Evolutionary conservation across 768 basidiomycete genomes (phyloP).

Genomic region (Lentinus tigrinus): DNA sequence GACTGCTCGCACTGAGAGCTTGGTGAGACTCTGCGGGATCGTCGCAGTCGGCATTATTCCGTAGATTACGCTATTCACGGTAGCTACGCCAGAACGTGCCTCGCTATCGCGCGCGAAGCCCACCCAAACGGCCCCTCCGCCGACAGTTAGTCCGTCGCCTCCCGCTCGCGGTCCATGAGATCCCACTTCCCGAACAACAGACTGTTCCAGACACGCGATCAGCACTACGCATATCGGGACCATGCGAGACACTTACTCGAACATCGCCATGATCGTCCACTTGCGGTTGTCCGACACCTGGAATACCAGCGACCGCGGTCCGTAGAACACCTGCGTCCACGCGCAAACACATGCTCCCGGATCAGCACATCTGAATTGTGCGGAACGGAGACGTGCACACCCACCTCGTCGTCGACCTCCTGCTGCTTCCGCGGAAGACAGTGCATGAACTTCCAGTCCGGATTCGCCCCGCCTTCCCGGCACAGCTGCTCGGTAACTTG

Average conservation of each 20-base stretch:
- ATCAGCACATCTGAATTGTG: slow-evolving; percentile 3
- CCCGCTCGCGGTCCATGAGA: slow-evolving; percentile 5
- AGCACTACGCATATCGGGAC: slow-evolving; percentile 6
- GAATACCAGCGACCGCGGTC: slow-evolving; percentile 88
- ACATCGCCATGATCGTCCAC: slow-evolving; percentile 93
- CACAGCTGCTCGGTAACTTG: slow-evolving; percentile 92
- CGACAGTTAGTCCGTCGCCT: neutral
- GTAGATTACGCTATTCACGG: slow-evolving; percentile 2
- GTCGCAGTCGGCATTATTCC: slow-evolving; percentile 7
- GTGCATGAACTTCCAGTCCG: slow-evolving; percentile 93
- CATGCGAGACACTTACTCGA: slow-evolving; percentile 60
- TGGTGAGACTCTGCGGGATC: slow-evolving; percentile 5
- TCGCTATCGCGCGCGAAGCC: neutral
- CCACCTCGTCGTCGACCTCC: slow-evolving; percentile 93
- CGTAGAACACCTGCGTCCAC: slow-evolving; percentile 78
- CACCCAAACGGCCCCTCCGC: neutral
- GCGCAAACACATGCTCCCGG: neutral
- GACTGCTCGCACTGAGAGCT: too few species aligned
- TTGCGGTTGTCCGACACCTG: slow-evolving; percentile 95
- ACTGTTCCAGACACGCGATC: slow-evolving; percentile 24
- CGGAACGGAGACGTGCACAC: neutral
- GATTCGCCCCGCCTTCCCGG: slow-evolving; percentile 74
- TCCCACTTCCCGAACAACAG: slow-evolving; percentile 36
- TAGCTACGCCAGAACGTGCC: neutral
- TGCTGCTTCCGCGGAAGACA: slow-evolving; percentile 90